phyloP scores from a whole-genome alignment of 2,329 filamentous ascomycete species.

The Didymella sp. region DNA sequence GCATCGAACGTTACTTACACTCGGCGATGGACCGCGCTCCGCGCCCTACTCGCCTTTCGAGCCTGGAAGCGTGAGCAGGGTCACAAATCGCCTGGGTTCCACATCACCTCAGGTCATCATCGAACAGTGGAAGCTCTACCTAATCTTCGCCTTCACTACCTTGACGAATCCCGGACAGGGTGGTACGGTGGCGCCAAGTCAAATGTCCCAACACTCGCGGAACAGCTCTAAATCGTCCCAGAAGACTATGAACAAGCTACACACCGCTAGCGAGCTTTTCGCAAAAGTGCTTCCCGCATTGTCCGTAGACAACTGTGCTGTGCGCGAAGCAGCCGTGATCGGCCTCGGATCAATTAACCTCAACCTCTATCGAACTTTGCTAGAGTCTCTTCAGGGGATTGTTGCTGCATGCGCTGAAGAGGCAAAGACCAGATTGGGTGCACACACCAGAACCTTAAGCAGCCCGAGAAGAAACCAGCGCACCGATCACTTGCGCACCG shows the following conservation, averaged over 20 bases:
- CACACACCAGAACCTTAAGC: constrained; percentile 83
- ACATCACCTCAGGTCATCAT: constrained; percentile 86
- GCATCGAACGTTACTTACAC: constrained; percentile 79
- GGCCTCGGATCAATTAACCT: constrained; percentile 95
- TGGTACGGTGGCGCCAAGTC: constrained; percentile 63
- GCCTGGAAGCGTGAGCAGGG: constrained; percentile 62
- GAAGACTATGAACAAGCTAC: constrained; percentile 76
- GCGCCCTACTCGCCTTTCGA: constrained; percentile 65
- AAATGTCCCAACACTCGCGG: constrained; percentile 75
- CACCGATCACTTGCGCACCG: constrained; percentile 86
- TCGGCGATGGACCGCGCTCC: constrained; percentile 71
- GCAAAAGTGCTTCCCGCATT: constrained; percentile 89
- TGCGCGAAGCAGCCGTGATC: constrained; percentile 87
- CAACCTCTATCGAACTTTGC: constrained; percentile 86
- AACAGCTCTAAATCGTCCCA: constrained; percentile 78
- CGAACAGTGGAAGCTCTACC: constrained; percentile 97
- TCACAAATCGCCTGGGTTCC: constrained; percentile 64
- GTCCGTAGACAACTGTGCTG: constrained; percentile 77
- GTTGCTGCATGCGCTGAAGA: constrained; percentile 88
- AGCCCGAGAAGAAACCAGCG: constrained; percentile 77
- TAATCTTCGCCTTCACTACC: constrained; percentile 96
- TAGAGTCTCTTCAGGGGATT: constrained; percentile 88
- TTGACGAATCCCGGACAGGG: constrained; percentile 76
- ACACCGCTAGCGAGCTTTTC: constrained; percentile 87
- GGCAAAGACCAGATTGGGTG: constrained; percentile 76